Percentiles rank a stretch among this genome's conserved stretches.
These are phyloP conservation scores for Rhizophagus clarus DNA, from an alignment of 192 early-diverging fungal genomes.

Conservation along the genomic window DNA sequence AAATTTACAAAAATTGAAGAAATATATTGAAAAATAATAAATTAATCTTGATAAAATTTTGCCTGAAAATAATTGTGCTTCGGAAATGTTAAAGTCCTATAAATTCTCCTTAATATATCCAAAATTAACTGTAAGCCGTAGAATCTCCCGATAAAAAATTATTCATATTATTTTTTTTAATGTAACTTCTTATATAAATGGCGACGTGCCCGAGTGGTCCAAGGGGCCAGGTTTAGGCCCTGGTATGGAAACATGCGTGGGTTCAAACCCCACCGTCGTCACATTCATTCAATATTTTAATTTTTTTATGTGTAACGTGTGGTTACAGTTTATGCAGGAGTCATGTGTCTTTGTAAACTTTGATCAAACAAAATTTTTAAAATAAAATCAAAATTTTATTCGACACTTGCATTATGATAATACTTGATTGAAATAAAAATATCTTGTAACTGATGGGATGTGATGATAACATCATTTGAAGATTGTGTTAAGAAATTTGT, in stretches of 20 bases:
- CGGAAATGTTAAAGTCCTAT: background rate
- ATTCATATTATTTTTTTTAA: background rate
- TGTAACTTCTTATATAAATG: background rate
- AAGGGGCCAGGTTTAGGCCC: slow-evolving; percentile 50
- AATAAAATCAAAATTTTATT: too few relatives aligned
- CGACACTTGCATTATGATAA: too few relatives aligned
- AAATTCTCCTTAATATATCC: background rate
- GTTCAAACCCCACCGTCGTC: slow-evolving; percentile 52
- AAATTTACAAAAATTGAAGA: slow-evolving; percentile 63
- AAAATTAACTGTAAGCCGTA: background rate
- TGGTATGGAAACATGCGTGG: slow-evolving; percentile 47
- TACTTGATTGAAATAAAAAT: too few relatives aligned
- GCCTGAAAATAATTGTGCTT: background rate
- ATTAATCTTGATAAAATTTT: background rate
- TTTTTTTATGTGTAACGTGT: background rate
- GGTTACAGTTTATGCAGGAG: too few relatives aligned
- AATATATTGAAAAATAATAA: slow-evolving; percentile 45
- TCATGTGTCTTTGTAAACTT: too few relatives aligned
- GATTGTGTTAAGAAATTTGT: too few relatives aligned
- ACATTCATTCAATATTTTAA: background rate
- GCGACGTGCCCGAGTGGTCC: slow-evolving; percentile 51
- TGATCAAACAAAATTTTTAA: too few relatives aligned
- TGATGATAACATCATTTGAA: too few relatives aligned
- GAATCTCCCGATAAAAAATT: background rate
- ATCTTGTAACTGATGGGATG: too few relatives aligned